These are phyloP conservation scores for Podila horticola DNA, from an alignment of 192 early-diverging fungal genomes.

Conservation along the genomic window DNA sequence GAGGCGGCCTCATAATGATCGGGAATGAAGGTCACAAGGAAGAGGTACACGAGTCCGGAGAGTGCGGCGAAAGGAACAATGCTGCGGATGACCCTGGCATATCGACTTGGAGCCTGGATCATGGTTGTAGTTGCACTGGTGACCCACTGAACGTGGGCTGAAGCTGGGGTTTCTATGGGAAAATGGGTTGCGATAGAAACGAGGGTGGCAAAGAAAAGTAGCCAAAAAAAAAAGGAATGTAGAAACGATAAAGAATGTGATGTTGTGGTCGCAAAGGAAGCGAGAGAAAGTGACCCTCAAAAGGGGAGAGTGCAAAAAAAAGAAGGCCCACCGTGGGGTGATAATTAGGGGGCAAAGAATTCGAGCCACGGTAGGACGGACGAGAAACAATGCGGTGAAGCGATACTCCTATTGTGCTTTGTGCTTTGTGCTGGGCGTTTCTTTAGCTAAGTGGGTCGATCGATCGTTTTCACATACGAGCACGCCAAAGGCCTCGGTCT, in stretches of 20 bases:
- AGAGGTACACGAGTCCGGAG: slow-evolving; percentile 23
- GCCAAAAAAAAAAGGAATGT: neutral
- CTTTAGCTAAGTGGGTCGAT: no score
- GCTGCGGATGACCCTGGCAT: slow-evolving; percentile 24
- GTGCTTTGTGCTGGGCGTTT: no score
- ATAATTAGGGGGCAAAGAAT: neutral
- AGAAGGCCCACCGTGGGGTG: neutral
- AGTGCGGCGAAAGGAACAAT: slow-evolving; percentile 23
- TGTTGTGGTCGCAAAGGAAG: neutral
- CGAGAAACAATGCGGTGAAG: no score
- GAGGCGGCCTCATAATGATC: slow-evolving; percentile 7
- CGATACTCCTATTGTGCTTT: no score
- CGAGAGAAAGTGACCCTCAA: neutral
- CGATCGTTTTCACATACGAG: no score
- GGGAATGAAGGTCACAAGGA: slow-evolving; percentile 26
- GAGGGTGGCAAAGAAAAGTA: no score
- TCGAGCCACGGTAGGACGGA: neutral
- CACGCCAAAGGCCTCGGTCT: no score
- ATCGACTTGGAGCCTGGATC: slow-evolving; percentile 36
- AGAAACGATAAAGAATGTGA: no score
- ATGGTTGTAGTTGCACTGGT: neutral
- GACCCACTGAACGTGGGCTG: neutral
- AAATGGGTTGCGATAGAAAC: no score
- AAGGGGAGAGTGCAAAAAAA: neutral
- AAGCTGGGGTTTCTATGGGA: neutral